Base-by-base conservation (phyloP, 139 green algal genomes). In the Closterium sp. region DNA sequence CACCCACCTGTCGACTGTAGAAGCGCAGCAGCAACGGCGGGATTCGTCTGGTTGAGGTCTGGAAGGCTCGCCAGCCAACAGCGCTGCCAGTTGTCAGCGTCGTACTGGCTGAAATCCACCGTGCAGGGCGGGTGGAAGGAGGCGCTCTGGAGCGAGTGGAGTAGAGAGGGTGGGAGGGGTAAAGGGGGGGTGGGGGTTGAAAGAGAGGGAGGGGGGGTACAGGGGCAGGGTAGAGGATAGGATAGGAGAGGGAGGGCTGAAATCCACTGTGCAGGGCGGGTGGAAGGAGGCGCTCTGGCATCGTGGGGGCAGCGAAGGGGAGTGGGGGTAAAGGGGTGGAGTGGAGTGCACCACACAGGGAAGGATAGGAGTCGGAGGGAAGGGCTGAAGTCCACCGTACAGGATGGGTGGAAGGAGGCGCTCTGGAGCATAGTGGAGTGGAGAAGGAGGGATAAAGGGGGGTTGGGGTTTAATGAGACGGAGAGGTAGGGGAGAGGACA, bases 41-140 rank as follows among this genome's bases (percentile, higher is more conserved):
- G 87, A 83, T 91, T n/a, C 36, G 87, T 88, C 33, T 91, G 87
- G 87, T 91, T 84, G 87, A 91, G 35, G 35, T 91, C 87, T 28
- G 87, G 87, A 2, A 91, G 87, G 33, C 87, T 38, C 19, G 87
- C 87, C 3, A 91, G 87, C 87, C 87, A 91, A 19, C 87, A 91
- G 87, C 81, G 34, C 35, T 91, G 87, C 87, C 87, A 91, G 87
- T 87, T 91, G 87, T 83, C 87, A 12, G 32, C 87, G 4, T 91
- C 87, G 87, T 91, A 91, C 9, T 31, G 87, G 21, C 23, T 30
- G 36, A 91, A 91, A n/a, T 91, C 33, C 34, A 91, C 87, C 21
- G 10, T 19, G 33, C 87, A 91, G 33, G 33, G 81, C 34, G 33
- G 23, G 36, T 91, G 87, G 87, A 86, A 91, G 35, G 69, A 25